Percentiles rank a stretch among this genome's conserved stretches.
phyloP scores from a whole-genome alignment of 2,329 filamentous ascomycete genomes.

The Fusarium odoratissimum region DNA sequence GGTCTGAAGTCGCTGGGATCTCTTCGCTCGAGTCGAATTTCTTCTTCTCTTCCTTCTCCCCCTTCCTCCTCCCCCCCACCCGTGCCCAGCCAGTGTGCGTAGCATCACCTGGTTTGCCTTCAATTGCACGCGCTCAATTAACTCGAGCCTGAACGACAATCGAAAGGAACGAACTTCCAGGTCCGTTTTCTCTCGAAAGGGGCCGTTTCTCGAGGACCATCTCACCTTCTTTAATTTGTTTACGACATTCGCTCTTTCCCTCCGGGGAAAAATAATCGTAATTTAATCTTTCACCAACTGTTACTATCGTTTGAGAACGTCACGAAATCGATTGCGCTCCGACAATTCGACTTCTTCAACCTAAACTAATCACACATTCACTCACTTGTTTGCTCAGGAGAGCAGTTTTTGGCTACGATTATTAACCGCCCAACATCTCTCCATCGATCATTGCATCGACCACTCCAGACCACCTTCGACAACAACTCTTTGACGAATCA shows the following conservation, averaged over 20 bases:
- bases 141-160: constrained; percentile 39
- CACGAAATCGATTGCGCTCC: constrained; percentile 30
- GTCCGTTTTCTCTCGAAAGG: constrained; percentile 32
- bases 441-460: constrained; percentile 37
- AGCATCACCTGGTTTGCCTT: constrained; percentile 40
- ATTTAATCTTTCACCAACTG: constrained; percentile 45
- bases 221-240: constrained; percentile 36
- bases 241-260: constrained; percentile 39
- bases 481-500: constrained; percentile 16
- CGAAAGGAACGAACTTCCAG: constrained; percentile 41
- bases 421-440: constrained; percentile 45
- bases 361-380: constrained; percentile 32
- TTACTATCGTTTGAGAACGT: constrained; percentile 37
- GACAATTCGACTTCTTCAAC: constrained; percentile 27
- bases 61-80: constrained; percentile 28
- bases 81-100: constrained; percentile 42
- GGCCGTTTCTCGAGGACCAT: constrained; percentile 33
- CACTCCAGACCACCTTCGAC: constrained; percentile 8
- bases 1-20: constrained; percentile 29
- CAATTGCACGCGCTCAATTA: constrained; percentile 34
- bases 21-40: constrained; percentile 28
- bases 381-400: constrained; percentile 38
- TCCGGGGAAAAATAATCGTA: constrained; percentile 40
- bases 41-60: constrained; percentile 21
- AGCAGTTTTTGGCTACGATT: constrained; percentile 50